phyloP scores from a whole-genome alignment of 805 yeast genomes.

The Yarrowia sp. region DNA sequence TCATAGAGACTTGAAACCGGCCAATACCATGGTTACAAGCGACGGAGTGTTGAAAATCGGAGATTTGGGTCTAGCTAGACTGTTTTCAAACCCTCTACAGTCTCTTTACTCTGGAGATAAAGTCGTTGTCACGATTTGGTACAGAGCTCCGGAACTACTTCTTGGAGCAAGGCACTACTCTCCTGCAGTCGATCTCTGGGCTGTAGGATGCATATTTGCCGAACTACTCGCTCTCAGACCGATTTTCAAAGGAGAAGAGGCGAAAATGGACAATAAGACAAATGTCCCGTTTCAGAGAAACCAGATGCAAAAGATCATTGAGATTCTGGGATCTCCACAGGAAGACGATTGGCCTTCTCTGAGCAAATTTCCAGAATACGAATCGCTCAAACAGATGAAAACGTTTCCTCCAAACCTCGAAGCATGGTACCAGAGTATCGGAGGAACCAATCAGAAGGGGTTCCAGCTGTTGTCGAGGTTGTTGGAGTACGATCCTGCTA shows the following conservation, averaged over 20 bases:
- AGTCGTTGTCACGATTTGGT: slow-evolving; percentile 97
- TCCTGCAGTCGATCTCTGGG: slow-evolving; percentile 92
- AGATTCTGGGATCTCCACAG: slow-evolving; percentile 89
- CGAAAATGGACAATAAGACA: slow-evolving; percentile 82
- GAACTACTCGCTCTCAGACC: slow-evolving; percentile 88
- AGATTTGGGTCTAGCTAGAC: slow-evolving; percentile 87
- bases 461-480: slow-evolving; percentile 61
- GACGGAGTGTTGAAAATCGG: slow-evolving; percentile 94
- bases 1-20: slow-evolving; percentile 95
- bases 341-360: slow-evolving; percentile 75
- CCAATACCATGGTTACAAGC: slow-evolving; percentile 91
- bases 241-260: slow-evolving; percentile 95
- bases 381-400: slow-evolving; percentile 56
- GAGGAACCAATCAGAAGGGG: slow-evolving; percentile 70
- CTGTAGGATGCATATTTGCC: slow-evolving; percentile 91
- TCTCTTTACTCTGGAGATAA: slow-evolving; percentile 88
- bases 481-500: slow-evolving; percentile 79
- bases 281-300: slow-evolving; percentile 91
- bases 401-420: slow-evolving; percentile 66
- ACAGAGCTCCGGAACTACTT: slow-evolving; percentile 86
- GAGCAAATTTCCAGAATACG: slow-evolving; percentile 79
- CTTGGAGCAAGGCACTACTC: slow-evolving; percentile 92
- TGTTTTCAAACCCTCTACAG: slow-evolving; percentile 82
- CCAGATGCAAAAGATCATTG: slow-evolving; percentile 86
- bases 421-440: slow-evolving; percentile 83